Evolutionary conservation across 768 basidiomycete genomes (phyloP).

Genomic region (Myochromella boudieri): DNA sequence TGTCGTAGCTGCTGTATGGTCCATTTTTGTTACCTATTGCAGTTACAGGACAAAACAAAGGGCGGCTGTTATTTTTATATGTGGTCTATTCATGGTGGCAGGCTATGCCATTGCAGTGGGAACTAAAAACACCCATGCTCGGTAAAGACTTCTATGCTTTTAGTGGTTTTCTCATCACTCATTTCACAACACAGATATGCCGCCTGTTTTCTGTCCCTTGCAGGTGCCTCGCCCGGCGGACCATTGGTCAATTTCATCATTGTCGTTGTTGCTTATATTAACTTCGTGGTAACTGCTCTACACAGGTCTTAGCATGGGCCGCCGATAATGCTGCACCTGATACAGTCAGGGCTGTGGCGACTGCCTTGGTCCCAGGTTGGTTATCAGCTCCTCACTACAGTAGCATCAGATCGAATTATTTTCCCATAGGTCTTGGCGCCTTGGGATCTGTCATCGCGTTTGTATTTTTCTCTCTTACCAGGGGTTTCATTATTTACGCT

Average conservation of each 20-base stretch:
- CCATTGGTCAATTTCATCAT: slow-evolving; percentile 22
- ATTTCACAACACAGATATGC: slow-evolving; percentile 32
- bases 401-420: background rate
- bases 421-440: slow-evolving; percentile 36
- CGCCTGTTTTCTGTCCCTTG: slow-evolving; percentile 43
- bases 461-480: slow-evolving; percentile 12
- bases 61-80: slow-evolving; percentile 33
- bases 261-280: background rate
- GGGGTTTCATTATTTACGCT: background rate
- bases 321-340: slow-evolving; percentile 51
- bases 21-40: slow-evolving; percentile 31
- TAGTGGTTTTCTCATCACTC: slow-evolving; percentile 9
- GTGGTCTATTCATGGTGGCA: slow-evolving; percentile 35
- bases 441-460: slow-evolving; percentile 46
- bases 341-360: slow-evolving; percentile 45
- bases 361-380: slow-evolving; percentile 41
- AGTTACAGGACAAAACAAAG: slow-evolving; percentile 38
- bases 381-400: background rate
- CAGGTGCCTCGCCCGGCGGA: slow-evolving; percentile 37
- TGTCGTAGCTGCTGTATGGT: slow-evolving; percentile 40
- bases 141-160: slow-evolving; percentile 7
- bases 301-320: slow-evolving; percentile 42
- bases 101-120: slow-evolving; percentile 45
- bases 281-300: too few relatives aligned
- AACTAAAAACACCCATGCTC: slow-evolving; percentile 40